A percentile compares a stretch with the other conserved stretches of the same genome.
phyloP scores from a whole-genome alignment of 345 rosid species.

The Euclidium syriacum region DNA sequence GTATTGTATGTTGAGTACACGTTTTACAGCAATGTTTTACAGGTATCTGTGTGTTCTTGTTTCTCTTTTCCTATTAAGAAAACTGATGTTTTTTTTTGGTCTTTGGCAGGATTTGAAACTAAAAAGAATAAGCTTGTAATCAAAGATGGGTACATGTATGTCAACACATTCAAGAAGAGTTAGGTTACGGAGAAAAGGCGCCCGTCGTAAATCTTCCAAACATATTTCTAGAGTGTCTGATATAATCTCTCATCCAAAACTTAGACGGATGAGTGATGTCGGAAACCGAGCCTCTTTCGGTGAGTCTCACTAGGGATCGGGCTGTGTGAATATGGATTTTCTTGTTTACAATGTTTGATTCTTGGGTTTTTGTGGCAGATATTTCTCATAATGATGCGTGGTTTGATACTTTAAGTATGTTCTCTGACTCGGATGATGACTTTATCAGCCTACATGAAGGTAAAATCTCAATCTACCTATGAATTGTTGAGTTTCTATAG shows the following conservation, averaged over 20 bases:
- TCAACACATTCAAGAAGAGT: slow-evolving; percentile 43
- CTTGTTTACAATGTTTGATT: background rate
- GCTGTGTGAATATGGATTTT: background rate
- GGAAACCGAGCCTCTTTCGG: slow-evolving; percentile 41
- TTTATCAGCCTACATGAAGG: slow-evolving; percentile 72
- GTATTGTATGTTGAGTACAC: background rate
- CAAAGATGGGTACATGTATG: slow-evolving; percentile 67
- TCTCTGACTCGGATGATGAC: slow-evolving; percentile 90
- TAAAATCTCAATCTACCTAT: slow-evolving; percentile 20
- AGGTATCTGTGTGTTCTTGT: background rate
- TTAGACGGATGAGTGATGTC: slow-evolving; percentile 35
- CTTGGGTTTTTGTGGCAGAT: slow-evolving; percentile 32
- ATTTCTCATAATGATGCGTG: slow-evolving; percentile 63
- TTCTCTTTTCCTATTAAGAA: background rate
- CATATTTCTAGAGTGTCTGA: slow-evolving; percentile 34
- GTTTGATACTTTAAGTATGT: slow-evolving; percentile 69
- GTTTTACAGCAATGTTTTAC: background rate
- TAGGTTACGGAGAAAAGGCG: slow-evolving; percentile 31
- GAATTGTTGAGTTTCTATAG: background rate
- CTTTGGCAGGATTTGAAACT: slow-evolving; percentile 27
- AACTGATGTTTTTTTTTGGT: background rate
- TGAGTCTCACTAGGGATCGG: slow-evolving; percentile 22
- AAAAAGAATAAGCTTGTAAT: slow-evolving; percentile 4
- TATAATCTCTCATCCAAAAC: slow-evolving; percentile 26
- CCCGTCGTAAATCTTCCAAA: slow-evolving; percentile 34